Base-by-base conservation (phyloP, 1,139 yeast species). In the Magnusiomyces tetraspermus region DNA sequence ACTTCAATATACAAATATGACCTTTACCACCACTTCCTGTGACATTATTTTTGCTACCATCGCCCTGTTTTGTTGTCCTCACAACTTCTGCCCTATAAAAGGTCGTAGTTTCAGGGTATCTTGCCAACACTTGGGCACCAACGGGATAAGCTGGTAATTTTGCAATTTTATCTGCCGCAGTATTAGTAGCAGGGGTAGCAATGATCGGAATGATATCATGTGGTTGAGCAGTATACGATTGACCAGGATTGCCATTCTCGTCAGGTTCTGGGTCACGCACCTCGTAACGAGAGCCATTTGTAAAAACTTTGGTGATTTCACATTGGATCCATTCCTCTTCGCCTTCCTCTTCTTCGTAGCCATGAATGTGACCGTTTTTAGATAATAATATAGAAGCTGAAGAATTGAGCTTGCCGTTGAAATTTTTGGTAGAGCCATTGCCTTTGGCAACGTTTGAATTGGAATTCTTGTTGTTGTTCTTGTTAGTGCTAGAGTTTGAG, bases 241-340 rank as follows among this genome's bases (percentile, higher is more conserved):
- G 95, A 1, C 97, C 97, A 1, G 94, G 86, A 56, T 89, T 87
- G 58, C 86, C 87, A 61, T 83, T 79, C 63, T 92, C 97, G 63
- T 94, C 98, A 0, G 98, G 98, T 65, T 94, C 98, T 0, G 97
- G 97, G 67, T 94, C 99, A 59, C 88, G 79, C 13, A 94, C 90
- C 67, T 92, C 97, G 52, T 64, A 71, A 65, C 79, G 79, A 26
- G 77, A 71, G 1, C 95, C 94, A 59, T 90, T 97, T 1, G 82
- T 81, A 24, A 83, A 71, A 2, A 92, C 81, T 61, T 79, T 80
- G 49, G 84, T 79, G 24, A 92, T 95, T 61, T 85, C 90, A 71
- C 98, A 94, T 66, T 89, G 96, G 60, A 94, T 89, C 99, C 99
- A 94, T 64, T 92, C 98, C 51, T 79, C 82, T 41, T 84, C 76